Conservation (phyloP, 352 stramenopile genomes). For the Pythium dissimile region DNA sequence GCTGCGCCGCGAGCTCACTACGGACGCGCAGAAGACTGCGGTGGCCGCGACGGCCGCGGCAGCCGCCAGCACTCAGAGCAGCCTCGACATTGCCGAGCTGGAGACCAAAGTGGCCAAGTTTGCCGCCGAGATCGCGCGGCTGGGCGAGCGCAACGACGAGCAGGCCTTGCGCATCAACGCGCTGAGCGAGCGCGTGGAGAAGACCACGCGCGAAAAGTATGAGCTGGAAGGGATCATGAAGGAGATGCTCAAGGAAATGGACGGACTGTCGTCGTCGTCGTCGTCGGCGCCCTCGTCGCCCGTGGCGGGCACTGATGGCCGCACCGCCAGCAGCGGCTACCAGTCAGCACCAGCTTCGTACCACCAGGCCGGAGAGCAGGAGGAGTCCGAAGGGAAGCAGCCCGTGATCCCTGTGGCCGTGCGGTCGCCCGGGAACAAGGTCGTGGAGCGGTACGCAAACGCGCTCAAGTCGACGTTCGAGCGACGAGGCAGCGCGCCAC, state of each 20-base stretch:
- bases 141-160: constrained; percentile 57
- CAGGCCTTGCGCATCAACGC: constrained; percentile 48
- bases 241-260: constrained; percentile 61
- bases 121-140: constrained; percentile 37
- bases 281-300: neutral
- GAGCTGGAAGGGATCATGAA: constrained; percentile 55
- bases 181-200: constrained; percentile 39
- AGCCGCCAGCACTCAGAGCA: constrained; percentile 7
- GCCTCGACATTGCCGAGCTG: constrained; percentile 28
- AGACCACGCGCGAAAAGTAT: constrained; percentile 44
- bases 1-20: constrained; percentile 25
- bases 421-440: constrained; percentile 27
- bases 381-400: constrained; percentile 12
- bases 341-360: neutral
- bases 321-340: neutral
- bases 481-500: constrained; percentile 8
- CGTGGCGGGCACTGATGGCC: no score
- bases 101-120: constrained; percentile 48
- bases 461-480: constrained; percentile 28
- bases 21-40: neutral
- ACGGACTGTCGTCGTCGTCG: constrained; percentile 6
- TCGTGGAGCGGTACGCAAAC: constrained; percentile 48
- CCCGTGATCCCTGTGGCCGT: constrained; percentile 7
- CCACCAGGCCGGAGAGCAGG: constrained; percentile 6
- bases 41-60: neutral